Evolutionary conservation across 2,329 filamentous ascomycete species (phyloP).

Genomic region (Keithomyces neogunnii): DNA sequence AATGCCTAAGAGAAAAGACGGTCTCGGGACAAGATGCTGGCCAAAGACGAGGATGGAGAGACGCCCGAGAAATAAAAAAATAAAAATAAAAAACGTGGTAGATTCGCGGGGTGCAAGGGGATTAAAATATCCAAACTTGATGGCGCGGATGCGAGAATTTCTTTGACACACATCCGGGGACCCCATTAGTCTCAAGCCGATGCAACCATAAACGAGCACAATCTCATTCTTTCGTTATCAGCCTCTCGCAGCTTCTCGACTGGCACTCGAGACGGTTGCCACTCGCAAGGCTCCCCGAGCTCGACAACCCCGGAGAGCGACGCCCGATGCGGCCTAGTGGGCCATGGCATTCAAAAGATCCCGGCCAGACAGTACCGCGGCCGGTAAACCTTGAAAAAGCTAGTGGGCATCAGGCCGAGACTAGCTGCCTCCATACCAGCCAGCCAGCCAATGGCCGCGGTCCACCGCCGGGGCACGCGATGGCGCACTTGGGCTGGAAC

Average conservation of each 20-base stretch:
- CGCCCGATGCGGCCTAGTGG: conserved; percentile 1
- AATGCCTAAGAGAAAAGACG: background rate
- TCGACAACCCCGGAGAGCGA: conserved; percentile 2
- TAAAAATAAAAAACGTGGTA: background rate
- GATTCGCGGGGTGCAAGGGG: background rate
- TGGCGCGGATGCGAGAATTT: background rate
- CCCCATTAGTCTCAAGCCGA: background rate
- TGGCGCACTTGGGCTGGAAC: background rate
- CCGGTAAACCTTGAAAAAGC: background rate
- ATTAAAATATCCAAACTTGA: background rate
- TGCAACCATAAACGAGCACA: background rate
- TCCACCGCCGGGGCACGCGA: background rate
- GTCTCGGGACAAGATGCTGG: background rate
- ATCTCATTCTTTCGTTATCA: conserved; percentile 3
- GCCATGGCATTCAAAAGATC: conserved; percentile 7
- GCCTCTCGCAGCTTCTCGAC: background rate
- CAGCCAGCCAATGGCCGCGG: too few species aligned
- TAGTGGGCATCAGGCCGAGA: background rate
- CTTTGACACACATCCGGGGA: background rate
- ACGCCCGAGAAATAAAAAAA: background rate
- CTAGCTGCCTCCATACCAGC: background rate
- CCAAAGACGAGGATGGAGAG: background rate
- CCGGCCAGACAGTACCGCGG: background rate
- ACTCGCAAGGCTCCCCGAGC: background rate
- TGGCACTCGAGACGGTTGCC: conserved; percentile 1